Percentiles rank a stretch among this genome's conserved stretches.
phyloP scores from a whole-genome alignment of 768 basidiomycete species.

The Auricularia sp. region DNA sequence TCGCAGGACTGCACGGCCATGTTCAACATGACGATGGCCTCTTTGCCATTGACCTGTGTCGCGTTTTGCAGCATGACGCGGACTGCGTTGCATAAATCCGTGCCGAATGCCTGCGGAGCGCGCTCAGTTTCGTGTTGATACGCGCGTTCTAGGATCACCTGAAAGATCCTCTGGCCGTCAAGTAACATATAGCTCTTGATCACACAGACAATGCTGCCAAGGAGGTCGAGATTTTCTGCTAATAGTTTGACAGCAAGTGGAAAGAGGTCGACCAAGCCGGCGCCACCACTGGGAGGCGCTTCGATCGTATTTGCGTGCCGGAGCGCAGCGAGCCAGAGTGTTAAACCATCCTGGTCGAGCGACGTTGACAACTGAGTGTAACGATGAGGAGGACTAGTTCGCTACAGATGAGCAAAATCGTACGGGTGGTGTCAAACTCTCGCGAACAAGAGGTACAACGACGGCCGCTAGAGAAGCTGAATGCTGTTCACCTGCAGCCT shows the following conservation, averaged over 20 bases:
- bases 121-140: not conserved
- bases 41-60: slow-evolving; percentile 49
- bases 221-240: slow-evolving; percentile 57
- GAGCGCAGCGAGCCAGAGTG: slow-evolving; percentile 63
- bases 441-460: slow-evolving; percentile 53
- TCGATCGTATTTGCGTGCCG: slow-evolving; percentile 50
- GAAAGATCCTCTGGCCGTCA: slow-evolving; percentile 49
- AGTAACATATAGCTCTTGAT: slow-evolving; percentile 74
- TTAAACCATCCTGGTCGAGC: slow-evolving; percentile 69
- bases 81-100: slow-evolving; percentile 50
- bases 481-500: slow-evolving; percentile 54
- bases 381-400: slow-evolving; percentile 9
- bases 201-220: slow-evolving; percentile 56
- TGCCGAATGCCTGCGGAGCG: slow-evolving; percentile 36
- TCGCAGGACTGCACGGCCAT: slow-evolving; percentile 56
- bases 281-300: slow-evolving; percentile 30
- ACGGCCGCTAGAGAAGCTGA: slow-evolving; percentile 45
- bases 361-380: slow-evolving; percentile 24
- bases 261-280: slow-evolving; percentile 53
- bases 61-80: slow-evolving; percentile 38
- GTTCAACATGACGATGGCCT: slow-evolving; percentile 48
- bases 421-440: slow-evolving; percentile 51
- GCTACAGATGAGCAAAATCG: slow-evolving; percentile 15
- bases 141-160: slow-evolving; percentile 32
- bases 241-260: slow-evolving; percentile 53